These are phyloP conservation scores for Tricholoma saponaceum DNA, from an alignment of 768 basidiomycete genomes.

Conservation along the genomic window DNA sequence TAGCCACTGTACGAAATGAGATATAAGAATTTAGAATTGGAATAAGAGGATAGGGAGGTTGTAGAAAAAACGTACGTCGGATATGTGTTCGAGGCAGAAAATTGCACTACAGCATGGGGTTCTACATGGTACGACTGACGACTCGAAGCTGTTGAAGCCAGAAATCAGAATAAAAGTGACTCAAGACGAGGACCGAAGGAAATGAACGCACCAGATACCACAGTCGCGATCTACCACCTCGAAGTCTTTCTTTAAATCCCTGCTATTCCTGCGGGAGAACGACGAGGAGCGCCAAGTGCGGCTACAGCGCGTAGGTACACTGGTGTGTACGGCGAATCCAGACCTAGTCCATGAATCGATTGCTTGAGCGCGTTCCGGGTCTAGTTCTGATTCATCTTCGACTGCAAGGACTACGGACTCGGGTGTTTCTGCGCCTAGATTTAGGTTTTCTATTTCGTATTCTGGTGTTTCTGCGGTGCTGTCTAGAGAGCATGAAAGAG, in stretches of 20 bases:
- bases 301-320: background rate
- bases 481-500: background rate
- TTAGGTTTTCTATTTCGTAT: constrained; percentile 2
- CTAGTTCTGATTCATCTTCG: background rate
- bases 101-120: background rate
- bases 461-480: background rate
- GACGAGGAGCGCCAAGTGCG: background rate
- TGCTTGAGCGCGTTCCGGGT: background rate
- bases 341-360: background rate
- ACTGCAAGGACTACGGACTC: constrained; percentile 5
- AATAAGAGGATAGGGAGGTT: too few relatives aligned
- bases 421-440: constrained; percentile 16
- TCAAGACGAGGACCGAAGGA: background rate
- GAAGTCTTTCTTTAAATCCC: background rate
- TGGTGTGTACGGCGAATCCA: background rate
- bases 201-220: constrained; percentile 14
- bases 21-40: background rate
- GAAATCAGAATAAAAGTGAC: background rate
- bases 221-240: constrained; percentile 14
- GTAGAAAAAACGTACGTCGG: constrained; percentile 2
- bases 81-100: constrained; percentile 1
- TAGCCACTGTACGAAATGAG: constrained; percentile 10
- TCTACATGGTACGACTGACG: background rate
- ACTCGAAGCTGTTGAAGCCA: background rate
- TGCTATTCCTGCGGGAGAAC: background rate